phyloP scores from a whole-genome alignment of 768 basidiomycete genomes.

The Russula olivacea region DNA sequence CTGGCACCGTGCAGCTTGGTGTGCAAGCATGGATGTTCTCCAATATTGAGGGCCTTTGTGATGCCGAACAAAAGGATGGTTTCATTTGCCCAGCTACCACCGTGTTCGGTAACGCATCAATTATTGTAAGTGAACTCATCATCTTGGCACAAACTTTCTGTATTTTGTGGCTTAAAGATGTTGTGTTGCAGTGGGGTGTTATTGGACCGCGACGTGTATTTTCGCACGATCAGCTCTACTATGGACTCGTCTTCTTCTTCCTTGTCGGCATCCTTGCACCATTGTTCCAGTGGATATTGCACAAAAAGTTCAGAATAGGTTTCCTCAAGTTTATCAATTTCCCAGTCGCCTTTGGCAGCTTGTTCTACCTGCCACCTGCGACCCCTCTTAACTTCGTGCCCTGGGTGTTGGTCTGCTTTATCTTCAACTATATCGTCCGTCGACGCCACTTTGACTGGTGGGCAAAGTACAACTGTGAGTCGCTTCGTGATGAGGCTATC shows the following conservation, averaged over 20 bases:
- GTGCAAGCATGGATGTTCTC: constrained; percentile 77
- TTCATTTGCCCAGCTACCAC: constrained; percentile 67
- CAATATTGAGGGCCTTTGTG: constrained; percentile 59
- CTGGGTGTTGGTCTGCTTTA: constrained; percentile 34
- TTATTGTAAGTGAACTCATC: constrained; percentile 47
- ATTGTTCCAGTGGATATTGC: constrained; percentile 46
- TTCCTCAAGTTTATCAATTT: constrained; percentile 56
- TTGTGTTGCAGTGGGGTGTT: constrained; percentile 45
- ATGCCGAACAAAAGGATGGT: constrained; percentile 44
- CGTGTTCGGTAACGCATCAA: constrained; percentile 73
- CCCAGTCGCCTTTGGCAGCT: constrained; percentile 38
- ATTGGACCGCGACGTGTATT: constrained; percentile 56
- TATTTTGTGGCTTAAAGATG: not conserved
- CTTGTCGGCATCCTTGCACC: constrained; percentile 67
- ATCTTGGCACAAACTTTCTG: not conserved
- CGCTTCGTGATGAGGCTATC: not conserved
- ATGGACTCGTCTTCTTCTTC: constrained; percentile 62
- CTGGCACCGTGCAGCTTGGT: constrained; percentile 66
- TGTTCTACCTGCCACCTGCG: not conserved
- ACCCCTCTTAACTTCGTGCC: constrained; percentile 30
- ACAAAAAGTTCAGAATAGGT: constrained; percentile 3
- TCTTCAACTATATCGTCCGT: constrained; percentile 37
- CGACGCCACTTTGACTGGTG: constrained; percentile 37
- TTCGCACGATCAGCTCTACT: constrained; percentile 4
- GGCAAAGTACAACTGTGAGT: constrained; percentile 36